Percentiles rank a stretch among this genome's conserved stretches.
Conservation (phyloP, 495 filamentous ascomycete species). For the Thermothielavioides terrestris region DNA sequence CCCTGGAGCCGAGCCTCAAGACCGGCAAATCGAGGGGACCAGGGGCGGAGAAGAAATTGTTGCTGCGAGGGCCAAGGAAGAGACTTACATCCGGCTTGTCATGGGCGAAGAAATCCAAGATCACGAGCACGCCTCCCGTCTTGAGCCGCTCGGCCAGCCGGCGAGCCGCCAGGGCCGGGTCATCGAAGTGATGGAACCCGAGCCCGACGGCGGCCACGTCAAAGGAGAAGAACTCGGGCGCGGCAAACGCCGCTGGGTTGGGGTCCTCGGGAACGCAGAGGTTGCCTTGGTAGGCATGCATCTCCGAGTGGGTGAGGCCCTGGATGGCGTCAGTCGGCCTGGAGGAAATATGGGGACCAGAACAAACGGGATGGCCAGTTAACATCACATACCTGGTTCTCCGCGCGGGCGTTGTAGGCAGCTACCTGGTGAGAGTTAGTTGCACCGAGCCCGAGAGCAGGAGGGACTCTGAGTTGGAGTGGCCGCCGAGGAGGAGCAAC, state of each 20-base stretch:
- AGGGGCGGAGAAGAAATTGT: not conserved
- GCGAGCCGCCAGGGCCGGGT: conserved; percentile 47
- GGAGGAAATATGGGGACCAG: too few relatives aligned
- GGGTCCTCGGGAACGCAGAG: conserved; percentile 38
- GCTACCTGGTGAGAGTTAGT: conserved; percentile 27
- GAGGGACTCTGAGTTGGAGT: too few relatives aligned
- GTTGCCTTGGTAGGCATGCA: conserved; percentile 52
- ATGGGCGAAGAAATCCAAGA: conserved; percentile 55
- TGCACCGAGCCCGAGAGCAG: too few relatives aligned
- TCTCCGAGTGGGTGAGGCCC: conserved; percentile 41
- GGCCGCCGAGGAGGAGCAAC: not conserved
- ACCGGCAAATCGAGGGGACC: too few relatives aligned
- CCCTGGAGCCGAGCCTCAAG: too few relatives aligned
- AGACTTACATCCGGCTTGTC: conserved; percentile 23
- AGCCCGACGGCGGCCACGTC: conserved; percentile 57
- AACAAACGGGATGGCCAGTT: not conserved
- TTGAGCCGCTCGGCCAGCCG: conserved; percentile 51
- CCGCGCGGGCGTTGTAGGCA: conserved; percentile 44
- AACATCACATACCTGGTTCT: conserved; percentile 31
- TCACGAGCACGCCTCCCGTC: conserved; percentile 53
- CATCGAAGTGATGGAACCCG: conserved; percentile 66
- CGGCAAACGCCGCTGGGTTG: conserved; percentile 30
- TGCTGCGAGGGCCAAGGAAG: not conserved
- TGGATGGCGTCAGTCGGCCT: conserved; percentile 11
- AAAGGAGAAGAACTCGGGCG: conserved; percentile 48